These are phyloP conservation scores for Hymenoscyphus repandus DNA, from an alignment of 2,329 filamentous ascomycete species.

Conservation along the genomic window DNA sequence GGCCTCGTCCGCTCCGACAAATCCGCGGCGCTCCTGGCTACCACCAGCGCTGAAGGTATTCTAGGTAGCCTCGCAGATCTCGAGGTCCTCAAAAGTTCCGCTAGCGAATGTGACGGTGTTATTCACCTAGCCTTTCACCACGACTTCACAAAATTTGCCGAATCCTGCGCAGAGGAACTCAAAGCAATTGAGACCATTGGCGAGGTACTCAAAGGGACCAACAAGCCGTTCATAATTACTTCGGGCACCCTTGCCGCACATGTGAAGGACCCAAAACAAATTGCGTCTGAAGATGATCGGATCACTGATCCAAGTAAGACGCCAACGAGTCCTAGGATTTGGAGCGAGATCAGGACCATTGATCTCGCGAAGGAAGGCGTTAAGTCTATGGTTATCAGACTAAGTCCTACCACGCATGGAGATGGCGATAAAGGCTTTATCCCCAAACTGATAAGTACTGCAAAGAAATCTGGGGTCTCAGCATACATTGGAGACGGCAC, in stretches of 20 bases:
- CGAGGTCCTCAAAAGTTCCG: conserved; percentile 31
- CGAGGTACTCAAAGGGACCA: conserved; percentile 25
- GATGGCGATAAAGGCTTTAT: conserved; percentile 32
- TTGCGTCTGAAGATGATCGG: background rate
- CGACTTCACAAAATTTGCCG: conserved; percentile 34
- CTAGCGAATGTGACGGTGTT: conserved; percentile 33
- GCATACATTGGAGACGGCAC: conserved; percentile 34
- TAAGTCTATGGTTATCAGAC: conserved; percentile 33
- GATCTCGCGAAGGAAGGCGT: conserved; percentile 31
- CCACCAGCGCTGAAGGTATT: conserved; percentile 14
- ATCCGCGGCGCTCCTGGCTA: conserved; percentile 24
- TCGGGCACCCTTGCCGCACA: conserved; percentile 29
- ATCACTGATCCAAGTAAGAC: background rate
- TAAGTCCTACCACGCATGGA: conserved; percentile 35
- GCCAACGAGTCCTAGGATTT: background rate
- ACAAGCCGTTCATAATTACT: conserved; percentile 34
- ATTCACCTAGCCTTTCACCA: conserved; percentile 40
- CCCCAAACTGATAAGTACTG: conserved; percentile 24
- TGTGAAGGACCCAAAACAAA: background rate
- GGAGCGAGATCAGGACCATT: background rate
- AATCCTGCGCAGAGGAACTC: conserved; percentile 28
- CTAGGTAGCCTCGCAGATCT: conserved; percentile 34
- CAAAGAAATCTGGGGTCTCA: conserved; percentile 28
- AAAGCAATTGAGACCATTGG: conserved; percentile 35
- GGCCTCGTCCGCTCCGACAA: conserved; percentile 35